phyloP scores from a whole-genome alignment of 352 stramenopile species.

The Pythium dissotocum region DNA sequence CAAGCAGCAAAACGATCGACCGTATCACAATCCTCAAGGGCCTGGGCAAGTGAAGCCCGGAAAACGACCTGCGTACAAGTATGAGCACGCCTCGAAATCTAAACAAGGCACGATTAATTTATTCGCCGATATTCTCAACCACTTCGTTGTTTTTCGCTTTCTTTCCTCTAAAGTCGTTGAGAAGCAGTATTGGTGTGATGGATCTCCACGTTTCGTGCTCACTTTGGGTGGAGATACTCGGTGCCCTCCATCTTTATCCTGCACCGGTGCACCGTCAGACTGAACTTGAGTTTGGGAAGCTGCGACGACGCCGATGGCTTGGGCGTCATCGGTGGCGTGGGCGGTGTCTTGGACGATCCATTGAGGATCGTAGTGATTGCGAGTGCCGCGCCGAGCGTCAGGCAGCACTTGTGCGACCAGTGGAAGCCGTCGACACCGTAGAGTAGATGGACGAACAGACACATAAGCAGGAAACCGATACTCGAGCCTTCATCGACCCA shows the following conservation, averaged over 20 bases:
- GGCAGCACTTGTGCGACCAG: slow-evolving; percentile 85
- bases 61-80: background rate
- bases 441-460: slow-evolving; percentile 79
- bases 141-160: slow-evolving; percentile 1
- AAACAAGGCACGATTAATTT: slow-evolving; percentile 36
- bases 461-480: slow-evolving; percentile 82
- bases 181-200: background rate
- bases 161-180: background rate
- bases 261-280: slow-evolving; percentile 76
- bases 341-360: slow-evolving; percentile 43
- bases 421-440: slow-evolving; percentile 85
- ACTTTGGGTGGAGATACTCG: slow-evolving; percentile 62
- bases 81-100: slow-evolving; percentile 7
- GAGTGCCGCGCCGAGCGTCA: slow-evolving; percentile 75
- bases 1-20: slow-evolving; percentile 5
- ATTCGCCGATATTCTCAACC: slow-evolving; percentile 34
- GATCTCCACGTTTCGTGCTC: background rate
- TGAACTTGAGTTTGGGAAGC: slow-evolving; percentile 78
- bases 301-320: slow-evolving; percentile 54
- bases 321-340: slow-evolving; percentile 37
- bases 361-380: slow-evolving; percentile 85
- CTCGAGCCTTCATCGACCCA: slow-evolving; percentile 77
- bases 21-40: slow-evolving; percentile 12
- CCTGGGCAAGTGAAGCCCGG: slow-evolving; percentile 22
- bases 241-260: slow-evolving; percentile 79